A percentile compares a stretch with the other conserved stretches of the same genome.
phyloP scores from a whole-genome alignment of 2,329 filamentous ascomycete species.

The Botryotinia calthae region DNA sequence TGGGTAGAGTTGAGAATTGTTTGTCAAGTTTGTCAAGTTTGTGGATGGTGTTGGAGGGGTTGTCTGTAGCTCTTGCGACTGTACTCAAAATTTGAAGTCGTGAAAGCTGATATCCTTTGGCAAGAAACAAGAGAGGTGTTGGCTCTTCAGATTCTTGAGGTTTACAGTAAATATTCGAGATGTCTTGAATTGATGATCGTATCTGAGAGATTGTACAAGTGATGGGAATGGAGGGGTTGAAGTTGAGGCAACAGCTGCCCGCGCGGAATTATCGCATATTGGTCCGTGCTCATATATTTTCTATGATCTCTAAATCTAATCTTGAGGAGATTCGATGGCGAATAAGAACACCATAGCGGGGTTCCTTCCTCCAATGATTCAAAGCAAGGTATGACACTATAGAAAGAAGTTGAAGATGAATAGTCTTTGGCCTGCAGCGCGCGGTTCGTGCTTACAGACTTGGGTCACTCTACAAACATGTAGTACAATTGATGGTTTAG shows the following conservation, averaged over 20 bases:
- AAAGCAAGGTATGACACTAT: constrained; percentile 23
- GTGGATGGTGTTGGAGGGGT: not conserved
- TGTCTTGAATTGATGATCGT: not conserved
- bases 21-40: not conserved
- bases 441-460: constrained; percentile 30
- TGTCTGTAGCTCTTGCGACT: not conserved
- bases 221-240: constrained; percentile 13
- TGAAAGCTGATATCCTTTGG: not conserved
- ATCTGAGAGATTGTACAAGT: not conserved
- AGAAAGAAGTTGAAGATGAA: constrained; percentile 30
- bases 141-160: not conserved
- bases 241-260: constrained; percentile 16
- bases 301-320: not conserved
- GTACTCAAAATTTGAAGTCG: not conserved
- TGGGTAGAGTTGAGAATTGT: not conserved
- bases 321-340: not conserved
- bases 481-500: constrained; percentile 28
- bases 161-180: not conserved
- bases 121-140: not conserved
- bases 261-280: constrained; percentile 4
- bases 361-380: constrained; percentile 2
- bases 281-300: constrained; percentile 9
- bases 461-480: constrained; percentile 30
- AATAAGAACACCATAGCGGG: not conserved
- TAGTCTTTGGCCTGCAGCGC: constrained; percentile 30